Evolutionary conservation across 2,329 filamentous ascomycete species (phyloP).

Genomic region (Elsinoe batatas): DNA sequence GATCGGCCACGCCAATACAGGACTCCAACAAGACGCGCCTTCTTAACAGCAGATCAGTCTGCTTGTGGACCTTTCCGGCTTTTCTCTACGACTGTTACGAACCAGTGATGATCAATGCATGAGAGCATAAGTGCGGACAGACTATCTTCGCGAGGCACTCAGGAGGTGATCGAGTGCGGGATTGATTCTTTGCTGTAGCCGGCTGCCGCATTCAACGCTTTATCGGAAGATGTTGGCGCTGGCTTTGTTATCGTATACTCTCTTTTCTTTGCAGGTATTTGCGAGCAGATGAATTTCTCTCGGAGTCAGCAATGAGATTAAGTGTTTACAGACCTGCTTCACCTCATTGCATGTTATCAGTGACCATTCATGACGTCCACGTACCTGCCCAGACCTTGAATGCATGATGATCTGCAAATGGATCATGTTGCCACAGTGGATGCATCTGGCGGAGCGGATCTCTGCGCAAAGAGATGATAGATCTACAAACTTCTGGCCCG

Average conservation of each 20-base stretch:
- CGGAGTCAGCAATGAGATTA: conserved; percentile 12
- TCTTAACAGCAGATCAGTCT: background rate
- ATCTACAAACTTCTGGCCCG: conserved; percentile 10
- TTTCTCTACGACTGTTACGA: conserved; percentile 17
- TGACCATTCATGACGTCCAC: background rate
- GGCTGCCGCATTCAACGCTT: background rate
- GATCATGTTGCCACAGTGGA: background rate
- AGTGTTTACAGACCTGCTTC: background rate
- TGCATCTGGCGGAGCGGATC: background rate
- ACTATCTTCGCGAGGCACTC: background rate
- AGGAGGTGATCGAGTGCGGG: background rate
- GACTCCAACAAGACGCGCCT: background rate
- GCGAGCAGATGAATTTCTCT: conserved; percentile 12
- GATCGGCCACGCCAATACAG: conserved; percentile 13
- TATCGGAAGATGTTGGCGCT: conserved; percentile 1
- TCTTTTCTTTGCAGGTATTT: conserved; percentile 10
- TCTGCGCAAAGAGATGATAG: background rate
- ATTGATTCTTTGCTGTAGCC: background rate
- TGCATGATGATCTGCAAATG: background rate
- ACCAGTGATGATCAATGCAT: conserved; percentile 21
- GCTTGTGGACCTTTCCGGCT: background rate
- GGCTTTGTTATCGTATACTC: background rate
- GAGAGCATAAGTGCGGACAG: conserved; percentile 1
- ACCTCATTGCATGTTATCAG: background rate
- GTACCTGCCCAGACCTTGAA: conserved; percentile 1